Evolutionary conservation across 2,329 filamentous ascomycete genomes (phyloP).

Genomic region (Xylaria sp.): DNA sequence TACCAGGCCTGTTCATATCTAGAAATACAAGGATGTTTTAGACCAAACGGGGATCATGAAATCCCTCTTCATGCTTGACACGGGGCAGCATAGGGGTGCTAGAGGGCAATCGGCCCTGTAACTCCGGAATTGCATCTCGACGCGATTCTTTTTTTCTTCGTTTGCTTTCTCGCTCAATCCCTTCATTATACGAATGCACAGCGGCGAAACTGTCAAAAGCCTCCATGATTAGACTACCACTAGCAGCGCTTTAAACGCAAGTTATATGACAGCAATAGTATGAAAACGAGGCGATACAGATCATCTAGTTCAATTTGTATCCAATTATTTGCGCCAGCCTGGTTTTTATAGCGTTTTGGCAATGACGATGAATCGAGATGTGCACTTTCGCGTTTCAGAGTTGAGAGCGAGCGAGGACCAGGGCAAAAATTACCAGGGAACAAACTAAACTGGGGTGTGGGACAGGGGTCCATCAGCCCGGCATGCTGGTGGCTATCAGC

Average conservation of each 20-base stretch:
- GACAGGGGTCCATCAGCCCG: neutral
- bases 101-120: constrained; percentile 32
- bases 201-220: neutral
- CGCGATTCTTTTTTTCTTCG: neutral
- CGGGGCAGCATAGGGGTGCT: neutral
- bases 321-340: neutral
- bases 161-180: neutral
- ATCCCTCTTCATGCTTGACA: constrained; percentile 8
- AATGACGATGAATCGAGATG: constrained; percentile 44
- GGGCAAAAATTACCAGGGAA: constrained; percentile 1
- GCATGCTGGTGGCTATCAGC: neutral
- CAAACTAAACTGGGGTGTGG: neutral
- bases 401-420: constrained; percentile 16
- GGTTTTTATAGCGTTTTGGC: constrained; percentile 39
- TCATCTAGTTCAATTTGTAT: neutral
- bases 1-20: constrained; percentile 27
- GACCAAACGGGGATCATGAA: constrained; percentile 21
- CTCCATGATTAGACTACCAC: neutral
- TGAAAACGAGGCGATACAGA: neutral
- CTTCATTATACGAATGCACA: neutral
- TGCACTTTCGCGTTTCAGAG: constrained; percentile 41
- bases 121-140: constrained; percentile 23
- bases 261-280: neutral
- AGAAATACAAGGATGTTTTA: constrained; percentile 15
- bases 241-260: neutral